Evolutionary conservation across 345 rosid genomes (phyloP).

Genomic region (Limnanthes douglasii): DNA sequence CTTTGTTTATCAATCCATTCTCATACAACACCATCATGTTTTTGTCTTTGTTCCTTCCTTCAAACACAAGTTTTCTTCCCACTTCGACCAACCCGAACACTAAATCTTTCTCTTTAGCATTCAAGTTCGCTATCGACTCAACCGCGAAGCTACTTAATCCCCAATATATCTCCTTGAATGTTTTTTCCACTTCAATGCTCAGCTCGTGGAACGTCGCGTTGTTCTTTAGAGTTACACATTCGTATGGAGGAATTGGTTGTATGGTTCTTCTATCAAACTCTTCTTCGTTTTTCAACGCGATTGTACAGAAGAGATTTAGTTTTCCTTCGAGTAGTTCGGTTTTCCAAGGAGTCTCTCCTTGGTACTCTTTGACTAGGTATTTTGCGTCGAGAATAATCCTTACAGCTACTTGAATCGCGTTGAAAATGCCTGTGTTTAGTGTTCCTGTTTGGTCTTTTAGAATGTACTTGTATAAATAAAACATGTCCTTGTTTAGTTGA

Average conservation of each 20-base stretch:
- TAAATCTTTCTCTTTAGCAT: conserved; percentile 18
- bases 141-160: conserved; percentile 33
- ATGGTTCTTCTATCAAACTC: conserved; percentile 3
- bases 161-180: conserved; percentile 59
- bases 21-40: conserved; percentile 14
- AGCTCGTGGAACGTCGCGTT: conserved; percentile 56
- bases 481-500: conserved; percentile 57
- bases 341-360: conserved; percentile 12
- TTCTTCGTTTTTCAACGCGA: conserved; percentile 16
- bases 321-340: conserved; percentile 21
- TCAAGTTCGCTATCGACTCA: conserved; percentile 28
- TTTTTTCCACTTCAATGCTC: conserved; percentile 38
- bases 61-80: conserved; percentile 30
- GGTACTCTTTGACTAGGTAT: conserved; percentile 50
- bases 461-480: conserved; percentile 31
- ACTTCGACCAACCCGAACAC: conserved; percentile 27
- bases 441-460: conserved; percentile 39
- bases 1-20: conserved; percentile 8
- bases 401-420: conserved; percentile 38
- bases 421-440: conserved; percentile 17
- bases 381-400: conserved; percentile 67
- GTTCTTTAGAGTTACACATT: conserved; percentile 40
- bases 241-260: conserved; percentile 32
- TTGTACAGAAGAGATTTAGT: conserved; percentile 40
- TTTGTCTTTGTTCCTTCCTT: conserved; percentile 25